Percentiles rank a stretch among this genome's conserved stretches.
phyloP scores from a whole-genome alignment of 108 stramenopile species.

The Chaetoceros muelleri region DNA sequence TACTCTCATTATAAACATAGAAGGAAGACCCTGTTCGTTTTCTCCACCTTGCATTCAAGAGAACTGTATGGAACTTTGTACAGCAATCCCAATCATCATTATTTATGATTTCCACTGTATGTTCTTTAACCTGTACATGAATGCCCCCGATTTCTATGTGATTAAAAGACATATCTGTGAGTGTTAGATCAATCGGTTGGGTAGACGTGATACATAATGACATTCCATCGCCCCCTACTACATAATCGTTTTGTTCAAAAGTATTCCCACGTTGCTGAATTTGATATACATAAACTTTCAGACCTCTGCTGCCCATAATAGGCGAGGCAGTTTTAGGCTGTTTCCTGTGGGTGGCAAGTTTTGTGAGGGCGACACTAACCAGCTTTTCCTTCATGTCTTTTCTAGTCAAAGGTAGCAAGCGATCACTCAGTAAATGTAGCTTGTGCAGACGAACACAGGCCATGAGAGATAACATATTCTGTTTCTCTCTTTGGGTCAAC shows the following conservation, averaged over 20 bases:
- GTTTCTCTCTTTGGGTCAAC: constrained; percentile 17
- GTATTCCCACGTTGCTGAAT: constrained; percentile 10
- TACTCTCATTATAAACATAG: constrained; percentile 14
- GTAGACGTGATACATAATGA: constrained; percentile 17
- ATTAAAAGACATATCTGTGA: constrained; percentile 7
- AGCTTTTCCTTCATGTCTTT: constrained; percentile 19
- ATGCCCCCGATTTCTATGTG: constrained; percentile 36
- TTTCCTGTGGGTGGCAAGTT: constrained; percentile 1
- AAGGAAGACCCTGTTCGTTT: constrained; percentile 11
- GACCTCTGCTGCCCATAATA: neutral
- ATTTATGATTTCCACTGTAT: constrained; percentile 2
- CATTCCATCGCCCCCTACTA: constrained; percentile 10
- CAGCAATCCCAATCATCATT: constrained; percentile 8
- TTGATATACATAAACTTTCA: constrained; percentile 17
- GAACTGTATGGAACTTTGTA: constrained; percentile 16
- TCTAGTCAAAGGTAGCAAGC: constrained; percentile 36
- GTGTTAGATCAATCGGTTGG: constrained; percentile 5
- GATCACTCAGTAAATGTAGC: constrained; percentile 30
- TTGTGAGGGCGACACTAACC: neutral
- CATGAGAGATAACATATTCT: constrained; percentile 34
- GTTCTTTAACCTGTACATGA: constrained; percentile 8
- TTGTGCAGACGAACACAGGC: constrained; percentile 52
- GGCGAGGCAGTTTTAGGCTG: neutral
- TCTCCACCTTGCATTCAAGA: constrained; percentile 43
- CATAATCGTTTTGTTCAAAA: constrained; percentile 7